Evolutionary conservation across 768 basidiomycete species (phyloP).

Genomic region (Xanthoconium purpureum): DNA sequence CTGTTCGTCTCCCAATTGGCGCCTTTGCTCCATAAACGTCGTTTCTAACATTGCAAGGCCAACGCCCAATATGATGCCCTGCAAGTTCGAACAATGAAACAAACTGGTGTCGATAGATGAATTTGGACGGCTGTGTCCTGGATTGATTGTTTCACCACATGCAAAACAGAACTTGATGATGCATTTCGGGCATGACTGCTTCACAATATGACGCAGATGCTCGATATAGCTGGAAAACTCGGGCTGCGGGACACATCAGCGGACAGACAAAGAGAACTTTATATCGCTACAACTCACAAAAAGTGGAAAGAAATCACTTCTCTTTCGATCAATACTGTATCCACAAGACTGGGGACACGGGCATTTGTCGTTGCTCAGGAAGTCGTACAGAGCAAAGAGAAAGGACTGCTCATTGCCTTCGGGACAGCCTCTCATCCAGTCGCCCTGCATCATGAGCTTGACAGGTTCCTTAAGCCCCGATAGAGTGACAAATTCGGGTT

Average conservation of each 20-base stretch:
- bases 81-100: conserved; percentile 87
- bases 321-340: conserved; percentile 52
- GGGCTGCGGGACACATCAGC: conserved; percentile 44
- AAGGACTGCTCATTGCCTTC: conserved; percentile 89
- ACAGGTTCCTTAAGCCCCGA: conserved; percentile 44
- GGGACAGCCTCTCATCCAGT: conserved; percentile 98
- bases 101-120: conserved; percentile 52
- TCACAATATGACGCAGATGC: conserved; percentile 57
- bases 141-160: conserved; percentile 64
- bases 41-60: conserved; percentile 85
- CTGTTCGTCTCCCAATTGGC: conserved; percentile 30
- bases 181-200: conserved; percentile 62
- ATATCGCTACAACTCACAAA: conserved; percentile 53
- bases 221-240: conserved; percentile 69
- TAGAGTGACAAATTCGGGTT: conserved; percentile 52
- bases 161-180: conserved; percentile 64
- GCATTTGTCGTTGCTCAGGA: conserved; percentile 61
- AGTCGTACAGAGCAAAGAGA: conserved; percentile 80
- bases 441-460: conserved; percentile 78
- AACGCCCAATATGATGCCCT: conserved; percentile 88
- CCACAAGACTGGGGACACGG: conserved; percentile 78
- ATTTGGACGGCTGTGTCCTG: conserved; percentile 43
- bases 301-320: conserved; percentile 79
- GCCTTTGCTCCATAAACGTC: conserved; percentile 56
- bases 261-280: background rate